Evolutionary conservation across 108 stramenopile species (phyloP), one percentile per base, ranked within the genome.

Genomic region (Aureococcus anophagefferens): DNA sequence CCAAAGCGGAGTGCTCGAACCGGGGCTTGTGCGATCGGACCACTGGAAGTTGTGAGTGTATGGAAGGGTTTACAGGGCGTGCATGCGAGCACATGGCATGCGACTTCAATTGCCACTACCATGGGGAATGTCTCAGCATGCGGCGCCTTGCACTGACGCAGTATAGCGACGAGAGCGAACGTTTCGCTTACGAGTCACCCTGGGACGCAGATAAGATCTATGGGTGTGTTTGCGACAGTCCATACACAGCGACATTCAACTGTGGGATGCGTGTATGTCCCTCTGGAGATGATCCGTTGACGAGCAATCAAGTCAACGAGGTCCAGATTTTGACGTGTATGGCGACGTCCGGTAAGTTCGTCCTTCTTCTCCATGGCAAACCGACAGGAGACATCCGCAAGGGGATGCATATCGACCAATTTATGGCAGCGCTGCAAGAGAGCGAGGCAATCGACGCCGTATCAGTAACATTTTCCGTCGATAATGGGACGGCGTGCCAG

Each of bases 271-370:
- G 76, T 0, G 16, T 31, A 21, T 84, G 83, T 62, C 80, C 80
- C 33, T 64, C 32, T 4, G 80, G 80, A 0, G 80, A 81, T 40
- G 76, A 81, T 35, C 79, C 79, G n/a, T 72, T 79, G 28, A 81
- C 79, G 4, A 64, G 73, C 4, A 76, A 72, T 29, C 82, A 84
- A 68, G 77, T 76, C n/a, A 85, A 85, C 73, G 85, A 85, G 65
- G 63, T 84, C 29, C 83, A 84, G 72, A 71, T 76, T 5, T 14
- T 85, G 18, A 44, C 40, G 30, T 85, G 85, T 51, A 45, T 77
- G 46, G 80, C 79, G 29, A 73, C 68, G 29, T 72, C 37, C 5
- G 78, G 78, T 30, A 44, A 34, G 46, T 81, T 81, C 45, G n/a
- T 30, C 25, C 35, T 78, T 9, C 35, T 5, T 29, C 72, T 77